Evolutionary conservation across 2,329 filamentous ascomycete species (phyloP).

Genomic region (Exserohilum turcica): DNA sequence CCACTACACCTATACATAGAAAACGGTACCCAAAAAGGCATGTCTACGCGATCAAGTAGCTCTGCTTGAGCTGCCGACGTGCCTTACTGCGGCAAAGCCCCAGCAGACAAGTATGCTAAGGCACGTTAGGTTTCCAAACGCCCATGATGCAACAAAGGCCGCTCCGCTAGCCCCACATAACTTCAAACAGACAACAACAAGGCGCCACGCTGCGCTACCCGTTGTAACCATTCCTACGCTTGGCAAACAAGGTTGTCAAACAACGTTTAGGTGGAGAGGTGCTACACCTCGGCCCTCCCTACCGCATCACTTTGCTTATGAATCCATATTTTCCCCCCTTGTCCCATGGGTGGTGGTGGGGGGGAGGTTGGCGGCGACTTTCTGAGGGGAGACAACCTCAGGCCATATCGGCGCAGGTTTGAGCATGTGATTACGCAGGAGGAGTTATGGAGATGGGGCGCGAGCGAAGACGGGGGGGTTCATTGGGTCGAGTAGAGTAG

Average conservation of each 20-base stretch:
- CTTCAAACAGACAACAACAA: slow-evolving; percentile 33
- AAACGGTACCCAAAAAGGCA: background rate
- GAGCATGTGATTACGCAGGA: too few species aligned
- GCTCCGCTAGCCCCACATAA: slow-evolving; percentile 26
- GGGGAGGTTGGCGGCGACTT: too few species aligned
- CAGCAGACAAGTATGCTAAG: slow-evolving; percentile 13
- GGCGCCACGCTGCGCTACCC: slow-evolving; percentile 16
- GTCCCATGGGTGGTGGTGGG: too few species aligned
- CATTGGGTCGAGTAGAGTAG: too few species aligned
- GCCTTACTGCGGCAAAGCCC: slow-evolving; percentile 1
- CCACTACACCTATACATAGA: background rate
- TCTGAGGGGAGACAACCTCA: too few species aligned
- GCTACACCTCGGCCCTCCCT: slow-evolving; percentile 26
- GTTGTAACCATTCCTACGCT: slow-evolving; percentile 7
- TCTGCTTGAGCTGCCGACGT: slow-evolving; percentile 3
- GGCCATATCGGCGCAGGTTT: too few species aligned
- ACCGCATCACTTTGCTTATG: background rate
- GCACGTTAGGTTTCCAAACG: slow-evolving; percentile 38
- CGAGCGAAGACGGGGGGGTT: too few species aligned
- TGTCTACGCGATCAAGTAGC: background rate
- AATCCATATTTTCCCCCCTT: too few species aligned
- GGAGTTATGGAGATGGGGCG: too few species aligned
- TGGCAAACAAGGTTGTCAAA: slow-evolving; percentile 24
- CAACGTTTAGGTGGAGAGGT: slow-evolving; percentile 9
- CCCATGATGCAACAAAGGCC: slow-evolving; percentile 27